phyloP scores from a whole-genome alignment of 139 green algal species.

The Nannochloris sp. region DNA sequence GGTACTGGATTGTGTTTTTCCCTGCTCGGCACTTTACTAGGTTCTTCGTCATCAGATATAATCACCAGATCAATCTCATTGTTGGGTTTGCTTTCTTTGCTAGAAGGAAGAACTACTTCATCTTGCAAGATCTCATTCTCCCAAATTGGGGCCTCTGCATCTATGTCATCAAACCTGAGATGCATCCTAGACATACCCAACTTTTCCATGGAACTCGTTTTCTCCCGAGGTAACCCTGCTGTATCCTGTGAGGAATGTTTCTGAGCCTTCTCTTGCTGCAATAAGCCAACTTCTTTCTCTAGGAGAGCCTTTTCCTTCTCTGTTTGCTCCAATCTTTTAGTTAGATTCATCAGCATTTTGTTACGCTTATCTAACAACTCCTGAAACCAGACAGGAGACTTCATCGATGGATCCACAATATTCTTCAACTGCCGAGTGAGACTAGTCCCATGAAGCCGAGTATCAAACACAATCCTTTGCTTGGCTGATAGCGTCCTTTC shows the following conservation, averaged over 20 bases:
- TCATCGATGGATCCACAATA: background rate
- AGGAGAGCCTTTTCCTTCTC: conserved; percentile 2
- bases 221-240: background rate
- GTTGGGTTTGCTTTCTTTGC: no score
- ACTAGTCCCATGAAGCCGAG: background rate
- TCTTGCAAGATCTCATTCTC: background rate
- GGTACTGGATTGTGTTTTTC: background rate
- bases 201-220: background rate
- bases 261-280: background rate
- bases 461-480: background rate
- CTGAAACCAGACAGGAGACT: background rate
- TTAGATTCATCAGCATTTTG: background rate
- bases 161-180: background rate
- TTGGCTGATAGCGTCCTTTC: background rate
- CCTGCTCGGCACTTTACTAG: no score
- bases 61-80: no score
- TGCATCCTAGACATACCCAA: background rate
- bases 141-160: background rate
- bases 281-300: background rate
- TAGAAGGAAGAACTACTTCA: no score
- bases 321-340: background rate
- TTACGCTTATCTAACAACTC: background rate
- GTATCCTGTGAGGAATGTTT: background rate
- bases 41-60: no score
- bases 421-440: background rate